These are phyloP conservation scores for Leccinum cinnamomeum DNA, from an alignment of 1,284 basidiomycete species.

Conservation along the genomic window DNA sequence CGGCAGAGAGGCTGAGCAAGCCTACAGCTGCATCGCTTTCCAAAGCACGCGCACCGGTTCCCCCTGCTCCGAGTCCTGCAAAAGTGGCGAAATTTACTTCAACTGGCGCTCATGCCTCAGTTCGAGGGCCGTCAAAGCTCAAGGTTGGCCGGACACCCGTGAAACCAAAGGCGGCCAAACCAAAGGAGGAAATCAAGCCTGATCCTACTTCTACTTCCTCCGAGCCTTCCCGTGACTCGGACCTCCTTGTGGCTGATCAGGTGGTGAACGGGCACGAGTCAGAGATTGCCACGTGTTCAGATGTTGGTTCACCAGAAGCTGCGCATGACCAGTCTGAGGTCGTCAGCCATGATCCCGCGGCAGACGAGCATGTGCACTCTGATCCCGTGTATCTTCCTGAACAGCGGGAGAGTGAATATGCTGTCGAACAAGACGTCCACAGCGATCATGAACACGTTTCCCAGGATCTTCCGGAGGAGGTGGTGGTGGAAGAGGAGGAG, in stretches of 20 bases:
- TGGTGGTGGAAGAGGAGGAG: not conserved
- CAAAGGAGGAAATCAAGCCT: conserved; percentile 6
- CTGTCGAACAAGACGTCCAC: conserved; percentile 3
- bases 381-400: conserved; percentile 17
- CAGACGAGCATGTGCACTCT: conserved; percentile 13
- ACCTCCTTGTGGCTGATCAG: conserved; percentile 17
- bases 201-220: conserved; percentile 14
- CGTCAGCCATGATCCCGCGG: conserved; percentile 7
- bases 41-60: conserved; percentile 40
- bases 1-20: conserved; percentile 66
- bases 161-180: conserved; percentile 13
- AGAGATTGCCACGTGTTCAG: conserved; percentile 13
- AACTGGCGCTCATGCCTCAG: conserved; percentile 12
- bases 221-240: conserved; percentile 16
- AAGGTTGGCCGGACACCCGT: conserved; percentile 21
- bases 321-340: conserved; percentile 12
- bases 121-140: conserved; percentile 24
- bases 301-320: conserved; percentile 15
- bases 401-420: conserved; percentile 7
- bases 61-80: conserved; percentile 26
- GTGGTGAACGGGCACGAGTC: conserved; percentile 25
- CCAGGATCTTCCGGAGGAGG: conserved; percentile 11
- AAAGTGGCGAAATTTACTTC: conserved; percentile 27
- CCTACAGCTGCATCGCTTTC: conserved; percentile 73
- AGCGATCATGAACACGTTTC: conserved; percentile 7